A percentile compares a stretch with the other conserved stretches of the same genome.
phyloP scores from a whole-genome alignment of 75 land plant species.

The Selaginella tamariscina region DNA sequence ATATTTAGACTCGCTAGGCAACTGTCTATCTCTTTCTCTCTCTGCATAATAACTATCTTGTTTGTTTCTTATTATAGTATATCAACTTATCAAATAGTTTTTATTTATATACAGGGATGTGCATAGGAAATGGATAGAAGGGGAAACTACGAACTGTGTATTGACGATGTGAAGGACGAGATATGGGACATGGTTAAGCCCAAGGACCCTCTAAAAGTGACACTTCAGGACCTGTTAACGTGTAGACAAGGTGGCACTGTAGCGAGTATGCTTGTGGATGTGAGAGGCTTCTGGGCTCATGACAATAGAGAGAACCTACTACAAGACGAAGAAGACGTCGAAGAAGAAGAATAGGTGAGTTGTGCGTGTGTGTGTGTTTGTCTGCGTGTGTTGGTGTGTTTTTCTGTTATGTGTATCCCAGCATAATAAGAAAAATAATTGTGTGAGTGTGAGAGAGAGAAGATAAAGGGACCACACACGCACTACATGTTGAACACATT shows the following conservation, averaged over 20 bases:
- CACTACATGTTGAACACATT: too few species aligned
- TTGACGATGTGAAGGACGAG: conserved; percentile 98
- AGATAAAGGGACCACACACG: too few species aligned
- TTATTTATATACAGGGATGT: conserved; percentile 60
- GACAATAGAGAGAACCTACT: conserved; percentile 97
- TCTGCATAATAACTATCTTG: too few species aligned
- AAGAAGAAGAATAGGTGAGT: conserved; percentile 20
- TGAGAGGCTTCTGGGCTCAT: conserved; percentile 98
- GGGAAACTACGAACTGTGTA: conserved; percentile 97
- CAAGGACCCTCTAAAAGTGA: conserved; percentile 60
- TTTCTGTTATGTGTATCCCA: too few species aligned
- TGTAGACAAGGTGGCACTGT: conserved; percentile 99
- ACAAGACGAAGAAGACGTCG: conserved; percentile 88
- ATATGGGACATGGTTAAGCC: conserved; percentile 99
- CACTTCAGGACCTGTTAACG: conserved; percentile 59
- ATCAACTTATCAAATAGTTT: background rate
- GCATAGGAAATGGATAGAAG: conserved; percentile 97
- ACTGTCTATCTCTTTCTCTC: too few species aligned
- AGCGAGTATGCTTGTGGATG: conserved; percentile 97
- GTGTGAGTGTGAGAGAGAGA: too few species aligned
- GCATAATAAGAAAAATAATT: too few species aligned
- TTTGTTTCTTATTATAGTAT: too few species aligned
- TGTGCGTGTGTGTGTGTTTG: too few species aligned
- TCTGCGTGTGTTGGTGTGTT: too few species aligned
- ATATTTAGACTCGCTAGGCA: too few species aligned